A percentile compares a stretch with the other conserved stretches of the same genome.
Evolutionary conservation across 495 filamentous ascomycete genomes (phyloP).

Genomic region (Ramalina peruviana): DNA sequence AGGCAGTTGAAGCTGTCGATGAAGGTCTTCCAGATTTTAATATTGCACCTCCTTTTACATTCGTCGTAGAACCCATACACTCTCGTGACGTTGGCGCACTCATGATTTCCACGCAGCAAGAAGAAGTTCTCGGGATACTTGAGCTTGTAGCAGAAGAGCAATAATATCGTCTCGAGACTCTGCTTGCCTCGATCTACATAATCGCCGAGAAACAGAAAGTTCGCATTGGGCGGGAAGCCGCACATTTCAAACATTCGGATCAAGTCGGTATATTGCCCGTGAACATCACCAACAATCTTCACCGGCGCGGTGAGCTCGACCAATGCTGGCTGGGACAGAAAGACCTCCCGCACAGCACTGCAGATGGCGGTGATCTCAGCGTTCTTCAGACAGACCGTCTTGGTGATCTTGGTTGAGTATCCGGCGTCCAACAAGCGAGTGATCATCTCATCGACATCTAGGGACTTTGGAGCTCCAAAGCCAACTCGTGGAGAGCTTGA

Average conservation of each 20-base stretch:
- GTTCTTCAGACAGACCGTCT: constrained; percentile 93
- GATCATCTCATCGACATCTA: constrained; percentile 96
- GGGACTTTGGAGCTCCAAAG: constrained; percentile 68
- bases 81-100: constrained; percentile 95
- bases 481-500: constrained; percentile 35
- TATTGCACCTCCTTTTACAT: constrained; percentile 92
- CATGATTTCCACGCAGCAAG: constrained; percentile 89
- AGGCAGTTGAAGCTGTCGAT: constrained; percentile 96
- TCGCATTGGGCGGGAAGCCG: constrained; percentile 84
- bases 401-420: constrained; percentile 93
- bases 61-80: constrained; percentile 99
- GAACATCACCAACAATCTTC: constrained; percentile 97
- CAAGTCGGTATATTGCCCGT: constrained; percentile 95
- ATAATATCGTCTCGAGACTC: constrained; percentile 88
- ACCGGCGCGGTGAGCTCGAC: constrained; percentile 91
- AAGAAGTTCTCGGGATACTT: constrained; percentile 99
- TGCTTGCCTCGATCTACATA: constrained; percentile 98
- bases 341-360: constrained; percentile 68
- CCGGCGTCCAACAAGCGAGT: constrained; percentile 84
- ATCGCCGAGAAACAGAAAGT: constrained; percentile 93
- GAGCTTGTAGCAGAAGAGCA: constrained; percentile 95
- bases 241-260: constrained; percentile 99
- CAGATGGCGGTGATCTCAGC: constrained; percentile 93
- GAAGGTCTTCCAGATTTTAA: constrained; percentile 99
- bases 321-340: constrained; percentile 82